phyloP scores from a whole-genome alignment of 768 basidiomycete species.

The Mycena leptocephala region DNA sequence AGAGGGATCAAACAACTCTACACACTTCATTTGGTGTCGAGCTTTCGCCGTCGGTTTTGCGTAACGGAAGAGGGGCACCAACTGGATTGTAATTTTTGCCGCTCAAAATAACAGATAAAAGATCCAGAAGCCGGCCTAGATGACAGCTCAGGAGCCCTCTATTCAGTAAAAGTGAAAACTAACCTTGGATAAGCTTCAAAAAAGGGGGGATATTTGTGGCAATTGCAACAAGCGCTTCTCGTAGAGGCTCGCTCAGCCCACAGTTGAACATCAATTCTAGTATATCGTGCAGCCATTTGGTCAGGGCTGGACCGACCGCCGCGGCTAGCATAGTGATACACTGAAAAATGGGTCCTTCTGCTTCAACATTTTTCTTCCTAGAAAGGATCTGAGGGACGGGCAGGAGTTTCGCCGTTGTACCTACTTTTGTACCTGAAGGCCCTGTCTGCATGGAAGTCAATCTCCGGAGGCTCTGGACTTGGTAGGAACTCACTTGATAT shows the following conservation, averaged over 20 bases:
- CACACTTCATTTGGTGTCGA: slow-evolving; percentile 66
- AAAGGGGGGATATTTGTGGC: slow-evolving; percentile 92
- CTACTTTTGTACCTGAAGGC: slow-evolving; percentile 91
- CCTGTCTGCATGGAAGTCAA: slow-evolving; percentile 54
- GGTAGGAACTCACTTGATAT: slow-evolving; percentile 71
- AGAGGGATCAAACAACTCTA: not conserved
- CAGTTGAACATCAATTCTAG: slow-evolving; percentile 97
- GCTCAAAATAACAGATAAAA: slow-evolving; percentile 85
- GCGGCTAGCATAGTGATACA: slow-evolving; percentile 97
- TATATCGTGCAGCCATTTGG: slow-evolving; percentile 96
- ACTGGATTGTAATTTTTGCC: slow-evolving; percentile 91
- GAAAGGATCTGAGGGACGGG: not conserved
- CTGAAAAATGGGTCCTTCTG: slow-evolving; percentile 97
- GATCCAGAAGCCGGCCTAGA: slow-evolving; percentile 90
- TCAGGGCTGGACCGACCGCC: slow-evolving; percentile 96
- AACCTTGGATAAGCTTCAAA: slow-evolving; percentile 93
- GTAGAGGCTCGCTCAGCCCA: slow-evolving; percentile 91
- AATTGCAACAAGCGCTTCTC: slow-evolving; percentile 88
- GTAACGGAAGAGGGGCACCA: slow-evolving; percentile 82
- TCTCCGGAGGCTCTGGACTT: not conserved
- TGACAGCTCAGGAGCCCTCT: not conserved
- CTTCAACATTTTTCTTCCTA: slow-evolving; percentile 91
- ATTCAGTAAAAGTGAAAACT: not conserved
- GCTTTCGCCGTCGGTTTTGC: slow-evolving; percentile 66
- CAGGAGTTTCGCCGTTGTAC: slow-evolving; percentile 16